Evolutionary conservation across 805 yeast species (phyloP).

Genomic region (Saitoella complicata): DNA sequence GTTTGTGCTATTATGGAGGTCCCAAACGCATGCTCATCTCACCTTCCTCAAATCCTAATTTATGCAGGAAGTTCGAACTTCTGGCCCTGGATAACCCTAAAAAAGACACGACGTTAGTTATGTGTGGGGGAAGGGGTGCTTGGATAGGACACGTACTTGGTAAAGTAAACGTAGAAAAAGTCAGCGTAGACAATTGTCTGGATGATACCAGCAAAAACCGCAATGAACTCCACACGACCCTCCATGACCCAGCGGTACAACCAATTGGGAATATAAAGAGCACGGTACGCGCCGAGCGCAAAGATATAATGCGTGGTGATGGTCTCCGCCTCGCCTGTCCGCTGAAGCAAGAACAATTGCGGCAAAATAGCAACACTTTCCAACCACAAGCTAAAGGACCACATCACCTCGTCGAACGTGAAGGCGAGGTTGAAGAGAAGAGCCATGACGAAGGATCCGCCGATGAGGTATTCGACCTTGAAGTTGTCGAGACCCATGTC

Average conservation of each 20-base stretch:
- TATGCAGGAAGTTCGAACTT: conserved; percentile 2
- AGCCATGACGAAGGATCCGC: conserved; percentile 41
- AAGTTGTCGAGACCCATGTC: conserved; percentile 58
- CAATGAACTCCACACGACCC: conserved; percentile 39
- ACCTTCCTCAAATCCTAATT: neutral
- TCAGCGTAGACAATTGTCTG: conserved; percentile 87
- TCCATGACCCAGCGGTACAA: conserved; percentile 51
- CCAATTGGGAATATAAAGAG: conserved; percentile 90
- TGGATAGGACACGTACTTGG: conserved; percentile 15
- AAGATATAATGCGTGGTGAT: conserved; percentile 86
- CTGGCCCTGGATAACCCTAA: conserved; percentile 1
- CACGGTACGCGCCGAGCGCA: conserved; percentile 80
- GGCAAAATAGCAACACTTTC: conserved; percentile 88
- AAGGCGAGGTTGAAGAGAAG: conserved; percentile 54
- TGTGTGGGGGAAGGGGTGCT: too few relatives aligned
- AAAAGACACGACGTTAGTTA: too few relatives aligned
- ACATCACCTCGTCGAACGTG: conserved; percentile 32
- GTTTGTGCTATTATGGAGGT: neutral
- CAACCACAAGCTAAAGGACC: conserved; percentile 88
- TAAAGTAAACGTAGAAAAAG: conserved; percentile 85
- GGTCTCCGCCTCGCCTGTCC: conserved; percentile 73
- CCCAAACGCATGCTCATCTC: neutral
- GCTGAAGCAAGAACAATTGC: conserved; percentile 77
- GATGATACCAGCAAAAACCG: conserved; percentile 62
- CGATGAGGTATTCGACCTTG: conserved; percentile 52